phyloP scores from a whole-genome alignment of 495 filamentous ascomycete species.

The Aspergillus bridgeri region DNA sequence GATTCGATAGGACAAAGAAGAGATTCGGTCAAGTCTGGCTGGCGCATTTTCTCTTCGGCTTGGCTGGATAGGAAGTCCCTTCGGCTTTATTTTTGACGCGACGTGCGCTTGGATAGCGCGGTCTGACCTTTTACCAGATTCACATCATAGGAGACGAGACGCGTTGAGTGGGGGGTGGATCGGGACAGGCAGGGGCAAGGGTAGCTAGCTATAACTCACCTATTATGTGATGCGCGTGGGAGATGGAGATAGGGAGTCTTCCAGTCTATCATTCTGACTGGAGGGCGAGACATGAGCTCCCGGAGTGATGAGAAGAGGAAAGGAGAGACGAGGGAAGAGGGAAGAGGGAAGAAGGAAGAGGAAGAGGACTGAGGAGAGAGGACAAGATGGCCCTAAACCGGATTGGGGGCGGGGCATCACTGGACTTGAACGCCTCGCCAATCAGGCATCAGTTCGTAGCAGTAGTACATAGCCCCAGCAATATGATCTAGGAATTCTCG shows the following conservation, averaged over 20 bases:
- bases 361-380: not conserved
- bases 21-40: not conserved
- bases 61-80: constrained; percentile 19
- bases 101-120: constrained; percentile 21
- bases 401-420: constrained; percentile 24
- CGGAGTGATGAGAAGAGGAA: not conserved
- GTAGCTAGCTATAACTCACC: constrained; percentile 6
- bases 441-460: too few species aligned
- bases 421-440: too few species aligned
- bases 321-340: not conserved
- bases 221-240: not conserved
- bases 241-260: not conserved
- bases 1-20: not conserved
- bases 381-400: constrained; percentile 17
- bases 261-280: not conserved
- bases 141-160: constrained; percentile 56
- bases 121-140: constrained; percentile 65
- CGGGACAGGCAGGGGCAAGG: not conserved
- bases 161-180: not conserved
- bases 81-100: constrained; percentile 19
- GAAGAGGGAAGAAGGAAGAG: not conserved
- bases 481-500: too few species aligned
- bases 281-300: not conserved
- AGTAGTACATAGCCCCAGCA: too few species aligned
- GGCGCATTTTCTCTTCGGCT: not conserved